Percentiles rank a stretch among this genome's conserved stretches.
Conservation (phyloP, 176 grass and related monocot genomes). For the Aegilops speltoides region DNA sequence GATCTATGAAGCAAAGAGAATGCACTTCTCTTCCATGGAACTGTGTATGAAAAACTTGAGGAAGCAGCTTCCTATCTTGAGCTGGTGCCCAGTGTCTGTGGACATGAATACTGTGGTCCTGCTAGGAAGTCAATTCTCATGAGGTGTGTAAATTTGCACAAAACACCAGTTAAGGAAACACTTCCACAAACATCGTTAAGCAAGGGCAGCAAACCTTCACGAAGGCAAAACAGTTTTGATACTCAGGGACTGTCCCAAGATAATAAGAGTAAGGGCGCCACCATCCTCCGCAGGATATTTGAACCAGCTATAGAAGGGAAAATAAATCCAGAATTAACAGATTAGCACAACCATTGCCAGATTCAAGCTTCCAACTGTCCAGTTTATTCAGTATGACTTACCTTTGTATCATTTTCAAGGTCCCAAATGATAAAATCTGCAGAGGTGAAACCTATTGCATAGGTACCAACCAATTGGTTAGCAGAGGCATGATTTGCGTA, state of each 20-base stretch:
- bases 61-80: slow-evolving; percentile 66
- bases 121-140: slow-evolving; percentile 22
- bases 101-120: slow-evolving; percentile 90
- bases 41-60: slow-evolving; percentile 77
- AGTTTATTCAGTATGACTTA: slow-evolving; percentile 21
- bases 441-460: slow-evolving; percentile 91
- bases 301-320: slow-evolving; percentile 43
- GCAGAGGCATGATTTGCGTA: slow-evolving; percentile 26
- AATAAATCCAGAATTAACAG: slow-evolving; percentile 17
- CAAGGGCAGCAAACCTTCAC: slow-evolving; percentile 64
- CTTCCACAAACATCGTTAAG: background rate
- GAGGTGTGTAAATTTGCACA: background rate
- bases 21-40: slow-evolving; percentile 97
- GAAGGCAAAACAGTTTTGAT: slow-evolving; percentile 90
- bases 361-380: background rate
- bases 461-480: slow-evolving; percentile 35
- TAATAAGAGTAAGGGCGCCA: slow-evolving; percentile 85
- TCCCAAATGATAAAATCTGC: slow-evolving; percentile 95
- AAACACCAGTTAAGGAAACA: background rate
- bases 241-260: slow-evolving; percentile 64
- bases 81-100: slow-evolving; percentile 53
- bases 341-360: slow-evolving; percentile 9
- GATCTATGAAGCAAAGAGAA: slow-evolving; percentile 73
- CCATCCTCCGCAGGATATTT: slow-evolving; percentile 95
- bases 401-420: slow-evolving; percentile 90